A percentile compares a stretch with the other conserved stretches of the same genome.
phyloP scores from a whole-genome alignment of 1,139 yeast species.

The Nadsonia starkeyi-henricii region DNA sequence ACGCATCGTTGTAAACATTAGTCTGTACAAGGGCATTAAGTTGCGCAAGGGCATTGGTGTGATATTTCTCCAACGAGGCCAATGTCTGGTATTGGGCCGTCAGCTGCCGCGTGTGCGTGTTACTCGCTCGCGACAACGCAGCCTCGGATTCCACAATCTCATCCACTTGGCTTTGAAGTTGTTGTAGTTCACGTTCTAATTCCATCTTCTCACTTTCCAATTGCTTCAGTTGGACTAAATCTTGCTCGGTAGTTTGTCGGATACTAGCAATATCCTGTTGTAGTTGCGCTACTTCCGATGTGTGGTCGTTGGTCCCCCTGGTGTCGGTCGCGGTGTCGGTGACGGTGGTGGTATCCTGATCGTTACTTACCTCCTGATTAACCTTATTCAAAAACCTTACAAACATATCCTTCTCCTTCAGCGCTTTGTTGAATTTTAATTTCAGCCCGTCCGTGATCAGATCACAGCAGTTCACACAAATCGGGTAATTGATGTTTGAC shows the following conservation, averaged over 20 bases:
- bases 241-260: conserved; percentile 13
- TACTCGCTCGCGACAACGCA: conserved; percentile 1
- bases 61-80: neutral
- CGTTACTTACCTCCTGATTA: conserved; percentile 28
- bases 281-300: conserved; percentile 10
- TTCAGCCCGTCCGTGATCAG: conserved; percentile 53
- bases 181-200: conserved; percentile 16
- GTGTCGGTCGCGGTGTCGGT: too few relatives aligned
- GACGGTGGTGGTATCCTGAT: conserved; percentile 6
- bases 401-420: conserved; percentile 69
- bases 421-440: conserved; percentile 55
- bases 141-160: conserved; percentile 2
- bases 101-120: conserved; percentile 2
- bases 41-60: conserved; percentile 22
- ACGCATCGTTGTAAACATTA: conserved; percentile 72
- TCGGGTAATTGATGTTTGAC: conserved; percentile 75
- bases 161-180: conserved; percentile 12
- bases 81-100: neutral
- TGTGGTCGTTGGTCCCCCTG: too few relatives aligned
- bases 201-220: conserved; percentile 26
- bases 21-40: conserved; percentile 57
- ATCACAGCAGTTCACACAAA: conserved; percentile 76
- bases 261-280: conserved; percentile 14
- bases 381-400: conserved; percentile 56
- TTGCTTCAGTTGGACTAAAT: conserved; percentile 14